Evolutionary conservation across 2,329 filamentous ascomycete genomes (phyloP).

Genomic region (Ascochyta lentis): DNA sequence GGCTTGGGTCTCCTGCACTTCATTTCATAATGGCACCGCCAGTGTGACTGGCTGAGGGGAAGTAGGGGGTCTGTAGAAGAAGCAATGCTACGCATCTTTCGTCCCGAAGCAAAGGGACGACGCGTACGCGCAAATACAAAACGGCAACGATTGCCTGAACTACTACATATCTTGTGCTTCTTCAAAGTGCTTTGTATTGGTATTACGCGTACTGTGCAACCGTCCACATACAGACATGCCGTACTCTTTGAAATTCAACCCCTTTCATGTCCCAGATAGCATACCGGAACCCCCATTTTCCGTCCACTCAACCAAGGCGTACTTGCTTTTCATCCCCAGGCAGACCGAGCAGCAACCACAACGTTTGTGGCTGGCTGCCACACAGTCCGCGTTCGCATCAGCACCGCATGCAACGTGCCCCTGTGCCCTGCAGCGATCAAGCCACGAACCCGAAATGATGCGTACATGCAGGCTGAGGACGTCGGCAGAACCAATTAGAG

Average conservation of each 20-base stretch:
- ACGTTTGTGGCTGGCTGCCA: slow-evolving; percentile 7
- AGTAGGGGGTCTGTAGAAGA: slow-evolving; percentile 10
- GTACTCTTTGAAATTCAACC: background rate
- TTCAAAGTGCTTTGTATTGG: background rate
- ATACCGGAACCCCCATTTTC: background rate
- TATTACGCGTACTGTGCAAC: slow-evolving; percentile 2
- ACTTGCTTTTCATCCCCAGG: background rate
- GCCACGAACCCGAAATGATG: background rate
- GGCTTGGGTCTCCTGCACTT: slow-evolving; percentile 6
- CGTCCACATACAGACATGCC: background rate
- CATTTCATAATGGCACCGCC: slow-evolving; percentile 11
- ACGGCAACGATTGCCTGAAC: slow-evolving; percentile 8
- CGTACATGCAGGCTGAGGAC: background rate
- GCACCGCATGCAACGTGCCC: slow-evolving; percentile 2
- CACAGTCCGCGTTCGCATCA: background rate
- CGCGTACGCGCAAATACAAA: slow-evolving; percentile 15
- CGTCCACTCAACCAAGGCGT: background rate
- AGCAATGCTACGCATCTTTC: slow-evolving; percentile 6
- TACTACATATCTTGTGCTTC: background rate
- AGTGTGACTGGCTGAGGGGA: slow-evolving; percentile 2
- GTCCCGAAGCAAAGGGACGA: slow-evolving; percentile 4
- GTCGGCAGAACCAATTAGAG: background rate
- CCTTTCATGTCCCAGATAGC: background rate
- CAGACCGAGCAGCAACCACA: background rate
- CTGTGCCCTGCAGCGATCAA: slow-evolving; percentile 10